These are phyloP conservation scores for Cladosporium phlei DNA, from an alignment of 2,329 filamentous ascomycete species.

Conservation along the genomic window DNA sequence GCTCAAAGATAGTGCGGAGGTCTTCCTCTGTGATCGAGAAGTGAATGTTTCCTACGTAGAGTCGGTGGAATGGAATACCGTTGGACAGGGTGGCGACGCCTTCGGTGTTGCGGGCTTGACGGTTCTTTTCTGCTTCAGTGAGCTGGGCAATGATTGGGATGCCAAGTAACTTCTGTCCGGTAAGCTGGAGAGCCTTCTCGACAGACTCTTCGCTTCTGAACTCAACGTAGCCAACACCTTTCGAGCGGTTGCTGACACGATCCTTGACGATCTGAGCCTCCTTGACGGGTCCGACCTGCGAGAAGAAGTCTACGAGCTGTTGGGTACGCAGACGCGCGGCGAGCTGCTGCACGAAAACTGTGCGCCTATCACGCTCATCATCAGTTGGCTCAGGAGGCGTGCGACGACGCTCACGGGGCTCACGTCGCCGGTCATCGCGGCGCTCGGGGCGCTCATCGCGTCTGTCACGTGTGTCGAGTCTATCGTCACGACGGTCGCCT, in stretches of 20 bases:
- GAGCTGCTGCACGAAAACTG: conserved; percentile 97
- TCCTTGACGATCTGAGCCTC: conserved; percentile 99
- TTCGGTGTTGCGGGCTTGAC: conserved; percentile 87
- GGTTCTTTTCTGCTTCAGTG: conserved; percentile 98
- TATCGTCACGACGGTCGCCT: conserved; percentile 61
- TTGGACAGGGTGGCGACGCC: conserved; percentile 65
- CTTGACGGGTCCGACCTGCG: conserved; percentile 88
- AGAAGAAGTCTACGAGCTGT: conserved; percentile 91
- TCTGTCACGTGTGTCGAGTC: conserved; percentile 40
- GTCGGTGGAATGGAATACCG: conserved; percentile 89
- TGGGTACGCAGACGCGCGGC: conserved; percentile 87
- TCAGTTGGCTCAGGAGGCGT: conserved; percentile 70
- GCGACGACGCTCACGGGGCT: conserved; percentile 37
- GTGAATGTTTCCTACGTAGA: conserved; percentile 99
- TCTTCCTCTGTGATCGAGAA: conserved; percentile 98
- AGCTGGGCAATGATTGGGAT: conserved; percentile 98
- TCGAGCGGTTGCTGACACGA: conserved; percentile 90
- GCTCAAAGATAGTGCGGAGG: conserved; percentile 92
- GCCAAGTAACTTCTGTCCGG: conserved; percentile 95
- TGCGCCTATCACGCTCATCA: conserved; percentile 93
- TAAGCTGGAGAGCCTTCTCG: conserved; percentile 89
- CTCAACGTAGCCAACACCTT: conserved; percentile 99
- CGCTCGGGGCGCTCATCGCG: conserved; percentile 37
- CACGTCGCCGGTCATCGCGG: conserved; percentile 48
- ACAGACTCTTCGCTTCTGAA: conserved; percentile 96